Conservation (phyloP, 179 eudicot species). For the Beta macrorhiza region DNA sequence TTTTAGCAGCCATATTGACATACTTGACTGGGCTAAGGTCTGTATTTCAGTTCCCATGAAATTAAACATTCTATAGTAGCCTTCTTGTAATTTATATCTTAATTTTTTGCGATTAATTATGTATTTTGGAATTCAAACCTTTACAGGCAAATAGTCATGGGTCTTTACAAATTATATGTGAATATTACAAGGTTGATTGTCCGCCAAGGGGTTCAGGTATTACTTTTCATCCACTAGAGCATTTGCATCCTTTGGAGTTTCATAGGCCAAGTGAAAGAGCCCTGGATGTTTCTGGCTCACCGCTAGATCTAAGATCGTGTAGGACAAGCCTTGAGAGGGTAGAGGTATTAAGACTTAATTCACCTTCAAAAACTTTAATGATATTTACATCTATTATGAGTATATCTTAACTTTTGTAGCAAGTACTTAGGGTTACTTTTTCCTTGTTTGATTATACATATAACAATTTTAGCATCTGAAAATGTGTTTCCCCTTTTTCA, state of each 20-base stretch:
- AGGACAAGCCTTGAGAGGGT: slow-evolving; percentile 70
- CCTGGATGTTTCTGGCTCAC: slow-evolving; percentile 56
- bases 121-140: neutral
- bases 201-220: slow-evolving; percentile 77
- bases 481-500: slow-evolving; percentile 8
- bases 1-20: slow-evolving; percentile 64
- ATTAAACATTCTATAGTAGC: neutral
- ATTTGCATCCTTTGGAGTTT: slow-evolving; percentile 83
- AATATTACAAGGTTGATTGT: slow-evolving; percentile 62
- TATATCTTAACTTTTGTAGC: slow-evolving; percentile 1
- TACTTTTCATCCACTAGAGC: slow-evolving; percentile 85
- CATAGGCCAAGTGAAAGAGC: slow-evolving; percentile 63
- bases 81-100: neutral
- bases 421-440: neutral
- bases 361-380: too few relatives aligned
- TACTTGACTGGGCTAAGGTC: slow-evolving; percentile 99
- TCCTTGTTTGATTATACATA: neutral
- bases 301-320: slow-evolving; percentile 64
- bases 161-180: slow-evolving; percentile 80
- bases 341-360: slow-evolving; percentile 51
- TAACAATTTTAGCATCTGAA: slow-evolving; percentile 5
- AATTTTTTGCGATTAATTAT: neutral
- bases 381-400: neutral
- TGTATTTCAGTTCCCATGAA: slow-evolving; percentile 7
- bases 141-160: slow-evolving; percentile 79